Evolutionary conservation across 305 asterid genomes (phyloP), one percentile per base, ranked within the genome.

Genomic region (Striga hermonthica): DNA sequence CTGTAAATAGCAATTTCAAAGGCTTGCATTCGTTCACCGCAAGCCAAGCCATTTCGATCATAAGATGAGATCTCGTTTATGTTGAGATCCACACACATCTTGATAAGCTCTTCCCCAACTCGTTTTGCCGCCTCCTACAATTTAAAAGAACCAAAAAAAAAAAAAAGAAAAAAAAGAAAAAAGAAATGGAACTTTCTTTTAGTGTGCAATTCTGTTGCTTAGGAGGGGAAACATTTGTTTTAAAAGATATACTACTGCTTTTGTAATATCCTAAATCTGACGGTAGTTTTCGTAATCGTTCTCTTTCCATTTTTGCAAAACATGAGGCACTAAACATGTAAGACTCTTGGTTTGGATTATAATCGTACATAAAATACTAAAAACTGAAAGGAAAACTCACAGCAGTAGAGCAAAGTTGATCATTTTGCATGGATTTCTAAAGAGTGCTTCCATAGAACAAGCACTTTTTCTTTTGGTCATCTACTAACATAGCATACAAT

Each of bases 1-100:
- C 74, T 77, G 59, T 71, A 79, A 66, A 93, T 75, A 69, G 96
- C 86, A 62, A 78, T 74, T 74, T 90, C 97, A 54, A 90, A 93
- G 47, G 95, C 95, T 73, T 75, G 79, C 82, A 90, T 74, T 52
- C 91, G 78, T 53, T 84, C 96, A 56, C 97, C 96, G 54, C 78
- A 71, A 62, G 96, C 89, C 74, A 88, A 82, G 22, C 97, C 95
- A 73, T 93, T 93, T 57, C 95, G 87, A 76, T 90, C 95, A 67
- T 86, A 90, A 37, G 68, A 75, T 8, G 94, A 87, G 12, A 86
- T 85, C 62, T 93, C 95, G 39, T 77, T 66, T 36, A 93, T 85
- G 75, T 79, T 59, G 66, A 93, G 95, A 64, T 80, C 90, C 4
- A 70, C 74, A 73, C 99, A 88, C 0, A 91, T 45, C 82, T 83